Evolutionary conservation across 2,329 filamentous ascomycete genomes (phyloP).

Genomic region (Neoarthrinium moseri): DNA sequence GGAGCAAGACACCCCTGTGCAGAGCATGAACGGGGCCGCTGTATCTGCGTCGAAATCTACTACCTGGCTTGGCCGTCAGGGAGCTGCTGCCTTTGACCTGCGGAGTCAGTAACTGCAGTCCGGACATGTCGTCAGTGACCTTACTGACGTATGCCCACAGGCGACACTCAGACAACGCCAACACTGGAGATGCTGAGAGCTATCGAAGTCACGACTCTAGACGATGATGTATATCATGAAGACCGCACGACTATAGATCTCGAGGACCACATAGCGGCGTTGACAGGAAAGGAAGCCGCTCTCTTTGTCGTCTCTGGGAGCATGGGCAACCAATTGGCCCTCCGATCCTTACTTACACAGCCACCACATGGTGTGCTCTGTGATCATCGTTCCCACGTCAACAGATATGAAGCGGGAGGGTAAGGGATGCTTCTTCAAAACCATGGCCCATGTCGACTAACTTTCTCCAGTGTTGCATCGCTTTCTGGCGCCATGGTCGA

Average conservation of each 20-base stretch:
- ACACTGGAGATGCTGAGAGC: slow-evolving; percentile 70
- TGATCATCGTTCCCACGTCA: slow-evolving; percentile 67
- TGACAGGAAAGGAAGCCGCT: slow-evolving; percentile 65
- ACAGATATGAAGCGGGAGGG: slow-evolving; percentile 55
- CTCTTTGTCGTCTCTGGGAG: slow-evolving; percentile 76
- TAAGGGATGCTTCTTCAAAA: too few relatives aligned
- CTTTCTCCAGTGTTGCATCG: slow-evolving; percentile 44
- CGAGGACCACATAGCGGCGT: slow-evolving; percentile 62
- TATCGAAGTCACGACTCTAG: slow-evolving; percentile 65
- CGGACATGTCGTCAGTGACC: not conserved
- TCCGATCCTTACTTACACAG: slow-evolving; percentile 67
- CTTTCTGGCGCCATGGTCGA: slow-evolving; percentile 65
- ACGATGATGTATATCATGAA: slow-evolving; percentile 76
- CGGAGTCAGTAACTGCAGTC: slow-evolving; percentile 22
- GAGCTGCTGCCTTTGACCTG: slow-evolving; percentile 29
- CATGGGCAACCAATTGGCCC: slow-evolving; percentile 77
- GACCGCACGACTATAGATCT: slow-evolving; percentile 68
- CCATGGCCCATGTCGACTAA: not conserved
- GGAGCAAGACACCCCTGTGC: slow-evolving; percentile 4
- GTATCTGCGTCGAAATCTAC: slow-evolving; percentile 13
- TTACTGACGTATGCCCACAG: slow-evolving; percentile 28
- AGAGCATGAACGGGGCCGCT: slow-evolving; percentile 1
- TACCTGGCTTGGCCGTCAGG: slow-evolving; percentile 27
- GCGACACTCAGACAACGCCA: slow-evolving; percentile 69
- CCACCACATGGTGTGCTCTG: slow-evolving; percentile 71